Percentiles rank a stretch among this genome's conserved stretches.
These are phyloP conservation scores for Irpex sp. DNA, from an alignment of 1,284 basidiomycete genomes.

Conservation along the genomic window DNA sequence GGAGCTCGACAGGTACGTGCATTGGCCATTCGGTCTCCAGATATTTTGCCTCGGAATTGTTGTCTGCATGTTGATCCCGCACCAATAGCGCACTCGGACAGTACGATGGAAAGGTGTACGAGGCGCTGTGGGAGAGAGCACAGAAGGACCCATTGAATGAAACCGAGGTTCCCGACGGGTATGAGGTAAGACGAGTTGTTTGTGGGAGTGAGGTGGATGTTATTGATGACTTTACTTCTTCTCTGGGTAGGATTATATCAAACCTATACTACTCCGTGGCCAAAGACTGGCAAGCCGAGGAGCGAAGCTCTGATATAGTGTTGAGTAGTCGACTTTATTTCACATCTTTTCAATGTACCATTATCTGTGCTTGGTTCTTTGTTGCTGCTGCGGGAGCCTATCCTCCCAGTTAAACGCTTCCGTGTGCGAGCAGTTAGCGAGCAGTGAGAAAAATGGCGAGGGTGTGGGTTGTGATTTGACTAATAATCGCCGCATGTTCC, in stretches of 20 bases:
- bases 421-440: background rate
- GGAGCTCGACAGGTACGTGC: constrained; percentile 67
- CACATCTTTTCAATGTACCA: background rate
- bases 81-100: constrained; percentile 55
- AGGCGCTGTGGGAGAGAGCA: constrained; percentile 62
- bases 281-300: constrained; percentile 28
- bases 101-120: constrained; percentile 66
- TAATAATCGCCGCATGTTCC: background rate
- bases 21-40: background rate
- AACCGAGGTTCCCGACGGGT: constrained; percentile 46
- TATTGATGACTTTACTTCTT: background rate
- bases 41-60: background rate
- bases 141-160: constrained; percentile 65
- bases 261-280: constrained; percentile 45
- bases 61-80: background rate
- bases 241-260: constrained; percentile 39
- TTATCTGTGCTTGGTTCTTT: background rate
- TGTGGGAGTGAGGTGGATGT: background rate
- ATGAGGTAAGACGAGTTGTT: constrained; percentile 37
- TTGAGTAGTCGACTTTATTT: background rate
- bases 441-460: background rate
- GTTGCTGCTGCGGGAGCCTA: background rate
- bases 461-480: background rate
- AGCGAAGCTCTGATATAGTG: constrained; percentile 22
- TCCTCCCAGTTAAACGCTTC: background rate